Conservation (phyloP, 306 rosid genomes). For the Pterocarpus macrocarpus region DNA sequence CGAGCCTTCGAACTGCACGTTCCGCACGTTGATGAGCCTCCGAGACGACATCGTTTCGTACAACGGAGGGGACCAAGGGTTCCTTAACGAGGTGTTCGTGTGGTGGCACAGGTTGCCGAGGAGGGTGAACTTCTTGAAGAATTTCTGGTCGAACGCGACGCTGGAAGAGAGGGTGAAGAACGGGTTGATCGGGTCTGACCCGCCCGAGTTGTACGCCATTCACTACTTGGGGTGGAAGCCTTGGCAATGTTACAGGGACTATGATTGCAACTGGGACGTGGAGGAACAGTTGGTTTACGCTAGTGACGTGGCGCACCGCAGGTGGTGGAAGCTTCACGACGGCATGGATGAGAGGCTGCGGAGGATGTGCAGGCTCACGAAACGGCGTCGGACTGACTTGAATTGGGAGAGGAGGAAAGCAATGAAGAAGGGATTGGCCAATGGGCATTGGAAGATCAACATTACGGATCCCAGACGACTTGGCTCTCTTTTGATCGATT, state of each 20-base stretch:
- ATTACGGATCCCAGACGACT: slow-evolving; percentile 73
- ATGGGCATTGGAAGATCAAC: slow-evolving; percentile 74
- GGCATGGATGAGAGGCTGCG: slow-evolving; percentile 63
- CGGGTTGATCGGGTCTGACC: slow-evolving; percentile 71
- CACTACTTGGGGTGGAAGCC: slow-evolving; percentile 87
- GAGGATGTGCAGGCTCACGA: slow-evolving; percentile 62
- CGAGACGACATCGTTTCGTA: slow-evolving; percentile 68
- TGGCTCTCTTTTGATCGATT: slow-evolving; percentile 52
- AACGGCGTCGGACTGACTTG: slow-evolving; percentile 61
- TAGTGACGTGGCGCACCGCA: slow-evolving; percentile 77
- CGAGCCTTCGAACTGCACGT: slow-evolving; percentile 86
- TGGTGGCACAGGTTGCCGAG: slow-evolving; percentile 96
- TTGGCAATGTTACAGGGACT: slow-evolving; percentile 83
- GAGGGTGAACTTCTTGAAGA: slow-evolving; percentile 78
- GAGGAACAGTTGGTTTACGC: slow-evolving; percentile 68
- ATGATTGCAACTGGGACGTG: slow-evolving; percentile 84
- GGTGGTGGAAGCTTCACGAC: slow-evolving; percentile 84
- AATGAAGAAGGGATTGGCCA: slow-evolving; percentile 36
- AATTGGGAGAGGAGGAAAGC: slow-evolving; percentile 69
- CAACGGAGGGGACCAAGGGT: slow-evolving; percentile 95
- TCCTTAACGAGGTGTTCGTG: slow-evolving; percentile 78
- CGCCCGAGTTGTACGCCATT: slow-evolving; percentile 66
- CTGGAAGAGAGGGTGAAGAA: slow-evolving; percentile 58
- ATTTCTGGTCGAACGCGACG: slow-evolving; percentile 77
- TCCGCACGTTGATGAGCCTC: slow-evolving; percentile 57